Conservation (phyloP, 768 basidiomycete genomes). For the Rhodotorula kratochvilovae region DNA sequence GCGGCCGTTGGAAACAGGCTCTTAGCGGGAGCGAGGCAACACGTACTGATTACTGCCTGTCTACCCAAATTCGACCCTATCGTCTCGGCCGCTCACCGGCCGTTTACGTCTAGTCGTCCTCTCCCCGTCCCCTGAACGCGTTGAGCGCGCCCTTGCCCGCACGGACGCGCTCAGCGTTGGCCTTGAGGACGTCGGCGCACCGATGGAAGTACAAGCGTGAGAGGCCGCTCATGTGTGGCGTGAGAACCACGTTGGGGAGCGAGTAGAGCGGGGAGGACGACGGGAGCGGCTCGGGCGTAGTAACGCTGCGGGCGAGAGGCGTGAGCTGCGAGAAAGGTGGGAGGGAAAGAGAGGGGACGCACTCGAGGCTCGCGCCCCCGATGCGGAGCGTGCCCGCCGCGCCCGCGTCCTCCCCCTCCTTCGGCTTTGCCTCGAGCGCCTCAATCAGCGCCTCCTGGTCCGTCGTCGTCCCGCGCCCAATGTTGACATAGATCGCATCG, state of each 20-base stretch:
- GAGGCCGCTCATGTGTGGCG: slow-evolving; percentile 48
- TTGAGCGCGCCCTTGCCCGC: slow-evolving; percentile 38
- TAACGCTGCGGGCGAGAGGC: slow-evolving; percentile 44
- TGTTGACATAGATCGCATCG: slow-evolving; percentile 47
- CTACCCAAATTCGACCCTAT: too few relatives aligned
- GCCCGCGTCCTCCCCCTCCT: neutral
- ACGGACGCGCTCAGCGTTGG: slow-evolving; percentile 43
- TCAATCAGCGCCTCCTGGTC: slow-evolving; percentile 32
- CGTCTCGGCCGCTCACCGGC: too few relatives aligned
- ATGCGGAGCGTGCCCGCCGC: slow-evolving; percentile 25
- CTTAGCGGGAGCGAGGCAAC: too few relatives aligned
- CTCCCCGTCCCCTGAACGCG: slow-evolving; percentile 20
- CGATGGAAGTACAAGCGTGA: slow-evolving; percentile 45
- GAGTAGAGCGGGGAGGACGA: slow-evolving; percentile 46
- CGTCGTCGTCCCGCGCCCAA: slow-evolving; percentile 48
- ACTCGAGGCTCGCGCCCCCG: slow-evolving; percentile 19
- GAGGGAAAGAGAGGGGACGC: neutral
- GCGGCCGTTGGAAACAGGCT: too few relatives aligned
- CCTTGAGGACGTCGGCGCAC: slow-evolving; percentile 45
- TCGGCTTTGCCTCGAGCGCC: slow-evolving; percentile 15
- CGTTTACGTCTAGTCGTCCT: slow-evolving; percentile 12
- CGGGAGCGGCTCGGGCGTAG: slow-evolving; percentile 50
- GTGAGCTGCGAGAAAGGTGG: slow-evolving; percentile 27
- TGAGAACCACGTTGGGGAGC: slow-evolving; percentile 47
- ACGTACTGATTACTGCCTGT: too few relatives aligned